Conservation (phyloP, 1,139 yeast genomes). For the Lodderomyces orthopsilosis region DNA sequence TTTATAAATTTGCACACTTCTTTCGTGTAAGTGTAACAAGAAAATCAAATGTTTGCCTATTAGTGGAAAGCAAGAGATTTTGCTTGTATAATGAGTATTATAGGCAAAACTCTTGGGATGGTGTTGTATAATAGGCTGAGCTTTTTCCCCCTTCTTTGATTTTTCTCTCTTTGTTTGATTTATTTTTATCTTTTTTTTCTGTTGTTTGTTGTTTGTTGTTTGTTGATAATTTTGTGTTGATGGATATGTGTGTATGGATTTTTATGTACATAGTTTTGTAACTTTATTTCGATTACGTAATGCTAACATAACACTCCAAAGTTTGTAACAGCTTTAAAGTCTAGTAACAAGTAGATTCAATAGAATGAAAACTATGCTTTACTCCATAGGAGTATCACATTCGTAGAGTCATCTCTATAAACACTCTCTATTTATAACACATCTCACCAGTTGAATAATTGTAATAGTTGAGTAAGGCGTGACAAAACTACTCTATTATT, state of each 20-base stretch:
- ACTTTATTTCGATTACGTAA: too few species aligned
- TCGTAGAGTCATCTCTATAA: not conserved
- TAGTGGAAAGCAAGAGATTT: too few species aligned
- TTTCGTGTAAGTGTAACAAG: too few species aligned
- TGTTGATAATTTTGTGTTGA: not conserved
- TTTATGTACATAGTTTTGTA: too few species aligned
- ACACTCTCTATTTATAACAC: not conserved
- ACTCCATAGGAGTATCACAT: too few species aligned
- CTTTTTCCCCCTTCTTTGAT: not conserved
- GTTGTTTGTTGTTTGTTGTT: not conserved
- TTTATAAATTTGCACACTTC: too few species aligned
- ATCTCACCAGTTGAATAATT: constrained; percentile 16
- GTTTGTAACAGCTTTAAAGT: too few species aligned
- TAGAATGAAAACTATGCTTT: too few species aligned
- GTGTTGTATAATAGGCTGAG: not conserved
- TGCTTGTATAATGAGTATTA: not conserved
- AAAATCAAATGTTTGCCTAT: too few species aligned
- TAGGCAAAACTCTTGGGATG: not conserved
- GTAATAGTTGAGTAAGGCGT: constrained; percentile 24
- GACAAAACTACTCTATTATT: constrained; percentile 36
- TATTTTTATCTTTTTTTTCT: not conserved
- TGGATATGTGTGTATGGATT: too few species aligned
- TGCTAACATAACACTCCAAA: too few species aligned
- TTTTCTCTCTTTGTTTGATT: not conserved
- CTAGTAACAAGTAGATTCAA: too few species aligned